Evolutionary conservation across 805 yeast genomes (phyloP).

Genomic region (Ogataea zsoltii): DNA sequence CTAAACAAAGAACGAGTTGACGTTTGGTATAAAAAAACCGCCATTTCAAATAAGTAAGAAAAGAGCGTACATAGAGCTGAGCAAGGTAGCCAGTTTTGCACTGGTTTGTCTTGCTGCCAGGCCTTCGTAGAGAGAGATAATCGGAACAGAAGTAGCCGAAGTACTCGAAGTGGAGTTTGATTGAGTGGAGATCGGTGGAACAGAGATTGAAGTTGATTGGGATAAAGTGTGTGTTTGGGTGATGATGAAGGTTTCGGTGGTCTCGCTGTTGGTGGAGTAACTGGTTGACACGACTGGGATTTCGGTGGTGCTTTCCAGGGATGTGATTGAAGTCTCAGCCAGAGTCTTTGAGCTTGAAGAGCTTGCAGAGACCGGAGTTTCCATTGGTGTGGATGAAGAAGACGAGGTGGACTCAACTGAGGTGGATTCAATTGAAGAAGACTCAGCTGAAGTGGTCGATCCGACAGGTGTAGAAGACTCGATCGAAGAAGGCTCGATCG

Average conservation of each 20-base stretch:
- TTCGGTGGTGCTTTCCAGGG: background rate
- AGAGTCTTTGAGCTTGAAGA: background rate
- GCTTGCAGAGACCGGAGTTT: background rate
- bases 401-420: background rate
- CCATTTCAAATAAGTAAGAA: background rate
- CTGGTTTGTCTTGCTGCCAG: background rate
- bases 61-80: background rate
- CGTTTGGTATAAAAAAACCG: background rate
- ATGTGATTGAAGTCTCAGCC: constrained; percentile 2
- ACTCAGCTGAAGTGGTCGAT: background rate
- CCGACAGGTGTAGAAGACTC: background rate
- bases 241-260: background rate
- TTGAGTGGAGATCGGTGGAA: background rate
- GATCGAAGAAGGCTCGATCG: no score
- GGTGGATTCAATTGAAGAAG: background rate
- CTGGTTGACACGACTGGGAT: background rate
- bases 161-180: constrained; percentile 1
- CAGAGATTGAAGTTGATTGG: background rate
- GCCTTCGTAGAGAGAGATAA: constrained; percentile 1
- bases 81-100: background rate
- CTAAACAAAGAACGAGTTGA: constrained; percentile 4
- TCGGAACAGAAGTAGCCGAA: background rate
- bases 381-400: background rate
- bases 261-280: background rate
- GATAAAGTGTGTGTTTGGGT: background rate